Conservation (phyloP, 805 yeast species). For the Clavispora vitiphila region DNA sequence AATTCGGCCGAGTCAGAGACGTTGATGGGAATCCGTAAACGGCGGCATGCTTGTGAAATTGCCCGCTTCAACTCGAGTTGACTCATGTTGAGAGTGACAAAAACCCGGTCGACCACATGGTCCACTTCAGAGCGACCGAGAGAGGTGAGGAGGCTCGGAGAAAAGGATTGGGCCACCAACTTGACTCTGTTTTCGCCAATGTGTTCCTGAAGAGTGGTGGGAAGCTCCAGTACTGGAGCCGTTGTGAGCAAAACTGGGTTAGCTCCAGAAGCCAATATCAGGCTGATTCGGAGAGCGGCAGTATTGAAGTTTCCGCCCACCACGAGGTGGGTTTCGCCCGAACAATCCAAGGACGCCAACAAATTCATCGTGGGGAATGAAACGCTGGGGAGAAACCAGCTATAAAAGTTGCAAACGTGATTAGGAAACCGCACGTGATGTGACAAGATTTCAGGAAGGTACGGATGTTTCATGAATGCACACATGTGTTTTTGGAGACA, state of each 20-base stretch:
- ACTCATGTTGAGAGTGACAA: slow-evolving; percentile 45
- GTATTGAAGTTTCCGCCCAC: slow-evolving; percentile 45
- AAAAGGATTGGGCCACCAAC: slow-evolving; percentile 21
- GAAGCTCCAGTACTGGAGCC: slow-evolving; percentile 15
- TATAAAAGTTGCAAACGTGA: slow-evolving; percentile 1
- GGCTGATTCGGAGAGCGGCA: slow-evolving; percentile 44
- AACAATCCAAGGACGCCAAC: slow-evolving; percentile 27
- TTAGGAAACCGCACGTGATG: slow-evolving; percentile 13
- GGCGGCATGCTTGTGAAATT: slow-evolving; percentile 49
- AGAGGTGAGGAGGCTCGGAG: slow-evolving; percentile 41
- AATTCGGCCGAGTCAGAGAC: slow-evolving; percentile 67
- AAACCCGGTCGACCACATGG: slow-evolving; percentile 68
- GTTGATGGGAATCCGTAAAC: slow-evolving; percentile 75
- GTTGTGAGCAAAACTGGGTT: slow-evolving; percentile 46
- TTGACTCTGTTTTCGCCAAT: slow-evolving; percentile 22
- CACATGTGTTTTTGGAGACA: no score
- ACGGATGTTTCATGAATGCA: no score
- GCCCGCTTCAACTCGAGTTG: slow-evolving; percentile 27
- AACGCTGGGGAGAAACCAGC: neutral
- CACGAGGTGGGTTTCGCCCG: slow-evolving; percentile 52
- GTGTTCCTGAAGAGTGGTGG: slow-evolving; percentile 20
- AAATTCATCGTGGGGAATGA: slow-evolving; percentile 5
- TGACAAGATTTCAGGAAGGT: no score
- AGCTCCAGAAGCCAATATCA: slow-evolving; percentile 53
- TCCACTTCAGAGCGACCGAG: slow-evolving; percentile 63